phyloP scores from a whole-genome alignment of 129 eudicot genomes.

The Saussurea involucrata region DNA sequence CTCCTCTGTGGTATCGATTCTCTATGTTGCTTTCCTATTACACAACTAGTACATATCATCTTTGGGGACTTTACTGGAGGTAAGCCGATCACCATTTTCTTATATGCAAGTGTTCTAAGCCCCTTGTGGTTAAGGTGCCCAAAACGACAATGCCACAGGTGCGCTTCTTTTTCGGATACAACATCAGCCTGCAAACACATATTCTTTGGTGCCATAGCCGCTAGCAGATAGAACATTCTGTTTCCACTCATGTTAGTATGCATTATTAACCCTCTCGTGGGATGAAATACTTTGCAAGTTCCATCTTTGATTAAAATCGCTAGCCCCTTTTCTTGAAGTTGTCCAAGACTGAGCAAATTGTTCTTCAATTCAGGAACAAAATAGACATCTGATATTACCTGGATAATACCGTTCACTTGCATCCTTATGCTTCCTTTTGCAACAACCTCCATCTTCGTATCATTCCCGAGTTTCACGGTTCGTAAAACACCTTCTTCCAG shows the following conservation, averaged over 20 bases:
- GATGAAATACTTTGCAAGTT: not conserved
- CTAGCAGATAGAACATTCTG: not conserved
- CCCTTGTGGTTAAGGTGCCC: slow-evolving; percentile 1
- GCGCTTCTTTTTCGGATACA: not conserved
- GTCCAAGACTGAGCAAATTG: too few species aligned
- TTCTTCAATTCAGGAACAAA: too few species aligned
- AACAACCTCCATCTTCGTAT: not conserved
- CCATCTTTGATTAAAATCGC: not conserved
- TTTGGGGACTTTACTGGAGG: not conserved
- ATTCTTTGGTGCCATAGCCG: not conserved
- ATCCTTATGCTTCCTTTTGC: not conserved
- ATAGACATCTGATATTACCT: too few species aligned
- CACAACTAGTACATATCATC: not conserved
- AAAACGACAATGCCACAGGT: not conserved
- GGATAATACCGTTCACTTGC: not conserved
- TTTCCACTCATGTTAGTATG: not conserved
- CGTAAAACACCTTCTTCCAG: not conserved
- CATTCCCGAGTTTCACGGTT: slow-evolving; percentile 10
- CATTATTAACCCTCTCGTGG: not conserved
- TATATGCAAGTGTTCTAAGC: not conserved
- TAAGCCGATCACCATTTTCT: not conserved
- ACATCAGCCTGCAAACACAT: not conserved
- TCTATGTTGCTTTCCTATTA: slow-evolving; percentile 7
- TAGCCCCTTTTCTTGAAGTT: slow-evolving; percentile 3
- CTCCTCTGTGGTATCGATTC: not conserved